phyloP scores from a whole-genome alignment of 2,329 filamentous ascomycete genomes.

The Diplodia mutila region DNA sequence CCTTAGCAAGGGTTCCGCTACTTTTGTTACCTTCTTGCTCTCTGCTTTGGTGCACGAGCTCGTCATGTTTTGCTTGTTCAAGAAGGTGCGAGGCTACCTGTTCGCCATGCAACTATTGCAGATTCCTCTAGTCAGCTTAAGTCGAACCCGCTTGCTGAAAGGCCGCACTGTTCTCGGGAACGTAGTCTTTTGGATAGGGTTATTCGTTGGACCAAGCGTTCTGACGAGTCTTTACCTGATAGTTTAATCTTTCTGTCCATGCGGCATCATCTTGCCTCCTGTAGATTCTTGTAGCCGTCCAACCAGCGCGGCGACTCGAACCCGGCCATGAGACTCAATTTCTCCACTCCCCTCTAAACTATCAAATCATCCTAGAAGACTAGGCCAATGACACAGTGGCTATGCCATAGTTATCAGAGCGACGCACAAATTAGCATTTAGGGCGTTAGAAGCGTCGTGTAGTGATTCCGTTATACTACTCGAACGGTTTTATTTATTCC shows the following conservation, averaged over 20 bases:
- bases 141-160: conserved; percentile 67
- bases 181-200: conserved; percentile 75
- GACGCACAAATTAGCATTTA: too few species aligned
- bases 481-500: too few species aligned
- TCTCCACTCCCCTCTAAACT: background rate
- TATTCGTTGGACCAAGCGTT: conserved; percentile 76
- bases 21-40: conserved; percentile 74
- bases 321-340: background rate
- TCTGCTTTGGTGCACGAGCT: conserved; percentile 74
- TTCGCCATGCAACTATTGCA: conserved; percentile 75
- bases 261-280: background rate
- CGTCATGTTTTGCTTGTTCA: conserved; percentile 80
- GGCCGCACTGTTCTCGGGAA: conserved; percentile 69
- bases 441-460: too few species aligned
- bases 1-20: conserved; percentile 70
- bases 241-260: conserved; percentile 36
- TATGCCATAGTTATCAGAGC: too few species aligned
- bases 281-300: background rate
- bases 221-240: conserved; percentile 57
- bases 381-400: too few species aligned
- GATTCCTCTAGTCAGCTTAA: conserved; percentile 69
- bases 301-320: too few species aligned
- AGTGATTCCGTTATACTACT: too few species aligned
- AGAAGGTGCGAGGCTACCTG: conserved; percentile 74
- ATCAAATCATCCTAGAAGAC: background rate